A percentile compares a stretch with the other conserved stretches of the same genome.
Evolutionary conservation across 2,329 filamentous ascomycete species (phyloP).

Genomic region (Pezicula rhizophila): DNA sequence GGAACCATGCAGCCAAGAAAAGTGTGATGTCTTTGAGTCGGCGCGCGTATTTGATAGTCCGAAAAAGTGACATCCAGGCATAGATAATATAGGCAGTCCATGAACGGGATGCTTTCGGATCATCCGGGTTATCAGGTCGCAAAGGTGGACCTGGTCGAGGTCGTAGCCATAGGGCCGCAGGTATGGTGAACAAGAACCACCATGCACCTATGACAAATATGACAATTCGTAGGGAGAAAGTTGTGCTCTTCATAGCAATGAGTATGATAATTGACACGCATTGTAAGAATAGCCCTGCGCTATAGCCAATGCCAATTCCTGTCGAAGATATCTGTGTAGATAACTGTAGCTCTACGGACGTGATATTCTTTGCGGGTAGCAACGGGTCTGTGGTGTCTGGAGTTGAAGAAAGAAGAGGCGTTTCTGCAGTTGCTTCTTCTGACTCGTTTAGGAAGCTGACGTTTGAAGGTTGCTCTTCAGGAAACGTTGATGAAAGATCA

Average conservation of each 20-base stretch:
- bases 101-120: constrained; percentile 32
- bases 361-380: constrained; percentile 41
- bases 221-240: constrained; percentile 79
- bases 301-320: constrained; percentile 91
- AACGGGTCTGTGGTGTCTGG: constrained; percentile 14
- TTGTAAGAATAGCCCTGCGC: constrained; percentile 79
- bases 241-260: constrained; percentile 65
- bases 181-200: constrained; percentile 91
- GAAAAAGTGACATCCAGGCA: constrained; percentile 81
- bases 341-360: constrained; percentile 66
- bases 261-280: constrained; percentile 74
- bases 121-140: constrained; percentile 25
- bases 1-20: constrained; percentile 86
- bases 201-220: constrained; percentile 82
- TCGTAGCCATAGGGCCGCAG: constrained; percentile 79
- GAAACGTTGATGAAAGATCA: constrained; percentile 15
- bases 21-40: constrained; percentile 67
- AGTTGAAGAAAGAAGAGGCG: constrained; percentile 34
- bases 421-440: constrained; percentile 32
- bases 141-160: constrained; percentile 84
- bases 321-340: constrained; percentile 88
- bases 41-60: constrained; percentile 70
- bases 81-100: constrained; percentile 71
- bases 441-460: constrained; percentile 4
- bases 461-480: constrained; percentile 13